Evolutionary conservation across 2,329 filamentous ascomycete genomes (phyloP), one percentile per base, ranked within the genome.

Genomic region (Elsinoe necatrix): DNA sequence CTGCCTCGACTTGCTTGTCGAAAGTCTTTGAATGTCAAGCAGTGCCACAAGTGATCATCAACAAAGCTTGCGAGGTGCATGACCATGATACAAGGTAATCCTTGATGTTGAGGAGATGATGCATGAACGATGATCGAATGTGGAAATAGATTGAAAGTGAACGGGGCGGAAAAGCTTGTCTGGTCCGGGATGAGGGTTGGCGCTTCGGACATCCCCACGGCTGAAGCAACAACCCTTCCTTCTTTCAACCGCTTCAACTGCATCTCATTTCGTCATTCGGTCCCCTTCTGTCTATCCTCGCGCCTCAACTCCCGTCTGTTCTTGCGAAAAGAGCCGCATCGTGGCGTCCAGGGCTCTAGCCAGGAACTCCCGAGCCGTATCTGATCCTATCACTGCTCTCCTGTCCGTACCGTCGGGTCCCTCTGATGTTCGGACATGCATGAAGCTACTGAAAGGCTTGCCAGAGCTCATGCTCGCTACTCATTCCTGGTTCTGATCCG

Each of bases 201-300:
- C 41, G 48, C 48, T 52, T 52, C 48, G 48, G 48, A 52, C 48
- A 34, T 34, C 48, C 48, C 48, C 48, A 52, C 48, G 45, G 45
- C 48, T 52, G 25, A 12, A 35, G 45, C 41, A 21, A 50, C 45
- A 50, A 39, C 25, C 31, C 48, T 35, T 39, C 20, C 16, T 14
- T 34, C 45, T 34, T n/a, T 35, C 18, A 20, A 43, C 41, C 18
- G 8, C 41, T 43, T 14, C 31, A 21, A 16, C 16, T 52, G 18
- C 48, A 35, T 37, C 48, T 39, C 8, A 12, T 39, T 39, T 39
- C 48, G 48, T 39, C 48, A 37, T 34, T 18, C 31, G 7, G 25
- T 52, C 29, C 48, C 27, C 45, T 50, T 50, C 25, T 50, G 45
- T 29, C 45, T 50, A 20, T 16, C 23, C 45, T 50, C 27, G 25